Percentiles rank a stretch among this genome's conserved stretches.
Conservation (phyloP, 139 green algal species). For the Asterochloris erici region DNA sequence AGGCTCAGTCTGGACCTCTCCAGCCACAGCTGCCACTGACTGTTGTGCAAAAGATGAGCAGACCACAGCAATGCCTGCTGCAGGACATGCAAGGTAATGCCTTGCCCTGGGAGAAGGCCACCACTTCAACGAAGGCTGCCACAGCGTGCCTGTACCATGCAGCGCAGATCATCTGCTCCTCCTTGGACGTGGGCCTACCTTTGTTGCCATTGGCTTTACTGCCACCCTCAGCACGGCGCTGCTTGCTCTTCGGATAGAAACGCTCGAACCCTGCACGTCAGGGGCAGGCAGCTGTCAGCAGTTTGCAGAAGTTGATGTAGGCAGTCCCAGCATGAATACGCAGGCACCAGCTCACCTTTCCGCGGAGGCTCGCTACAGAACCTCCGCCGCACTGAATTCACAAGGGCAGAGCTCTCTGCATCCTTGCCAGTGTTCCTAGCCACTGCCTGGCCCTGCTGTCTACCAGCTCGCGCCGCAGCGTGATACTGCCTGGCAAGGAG, state of each 20-base stretch:
- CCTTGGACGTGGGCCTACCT: too few relatives aligned
- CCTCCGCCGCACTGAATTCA: background rate
- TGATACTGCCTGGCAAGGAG: too few relatives aligned
- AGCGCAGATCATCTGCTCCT: background rate
- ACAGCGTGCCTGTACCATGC: background rate
- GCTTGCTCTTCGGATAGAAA: conserved; percentile 14
- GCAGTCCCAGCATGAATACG: background rate
- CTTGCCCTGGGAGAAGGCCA: background rate
- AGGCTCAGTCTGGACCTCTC: too few relatives aligned
- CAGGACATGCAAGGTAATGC: background rate
- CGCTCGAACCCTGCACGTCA: conserved; percentile 10
- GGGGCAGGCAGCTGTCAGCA: too few relatives aligned
- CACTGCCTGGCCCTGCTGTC: too few relatives aligned
- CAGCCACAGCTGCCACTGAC: too few relatives aligned
- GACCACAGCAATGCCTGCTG: too few relatives aligned
- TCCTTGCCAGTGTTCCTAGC: too few relatives aligned
- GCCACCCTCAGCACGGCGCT: background rate
- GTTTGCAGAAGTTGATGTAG: background rate
- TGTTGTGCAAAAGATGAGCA: too few relatives aligned
- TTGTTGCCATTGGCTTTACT: too few relatives aligned
- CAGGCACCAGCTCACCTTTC: background rate
- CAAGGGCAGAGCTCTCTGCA: background rate
- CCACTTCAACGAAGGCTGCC: background rate
- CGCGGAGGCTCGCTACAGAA: conserved; percentile 17
- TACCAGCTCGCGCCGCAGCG: too few relatives aligned